Base-by-base conservation (phyloP, 129 eudicot species). In the Lactuca sativa region DNA sequence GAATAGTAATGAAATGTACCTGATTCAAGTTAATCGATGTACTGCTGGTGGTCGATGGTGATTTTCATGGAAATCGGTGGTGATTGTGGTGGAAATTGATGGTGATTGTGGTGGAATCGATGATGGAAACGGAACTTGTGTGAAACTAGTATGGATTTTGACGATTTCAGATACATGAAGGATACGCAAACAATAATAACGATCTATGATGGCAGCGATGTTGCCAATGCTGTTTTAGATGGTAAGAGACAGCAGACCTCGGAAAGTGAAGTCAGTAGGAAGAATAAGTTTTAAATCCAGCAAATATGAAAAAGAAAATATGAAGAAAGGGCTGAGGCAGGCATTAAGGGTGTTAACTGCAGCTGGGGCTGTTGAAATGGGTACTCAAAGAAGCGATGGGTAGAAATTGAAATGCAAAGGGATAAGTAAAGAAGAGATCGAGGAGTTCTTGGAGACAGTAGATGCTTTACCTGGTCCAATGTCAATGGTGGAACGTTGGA, bases 331-430 rank as follows among this genome's bases (percentile, higher is more conserved):
- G 69, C 38, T 92, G 25, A 60, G 86, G 10, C 79, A 76, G 12
- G 91, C 96, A 3, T 32, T 92, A 56, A 68, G 84, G 78, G 76
- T 92, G 0, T 59, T 92, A 58, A 83, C 89, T 32, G 96, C 96
- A 0, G 98, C 98, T 0, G 98, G 98, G 2, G 98, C 96, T 1
- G 81, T 51, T 4, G 98, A 92, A 76, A 95, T 92, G 38, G 98
- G 98, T 2, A 92, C 98, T 0, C 90, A 84, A 56, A 83, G 76
- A 64, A 86, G 91, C 32, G 86, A 89, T 49, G 95, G 96, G 6
- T 81, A 83, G 31, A 82, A 74, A 53, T 12, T 92, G 30, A 74
- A 64, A 52, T 92, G 96, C 63, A 64, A 79, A 40, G 96, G 98
- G 32, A 43, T 25, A 1, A 76, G 77, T 9, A 58, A 83, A 7